Base-by-base conservation (phyloP, 192 early-diverging fungal species). In the Coemansia reversa region DNA sequence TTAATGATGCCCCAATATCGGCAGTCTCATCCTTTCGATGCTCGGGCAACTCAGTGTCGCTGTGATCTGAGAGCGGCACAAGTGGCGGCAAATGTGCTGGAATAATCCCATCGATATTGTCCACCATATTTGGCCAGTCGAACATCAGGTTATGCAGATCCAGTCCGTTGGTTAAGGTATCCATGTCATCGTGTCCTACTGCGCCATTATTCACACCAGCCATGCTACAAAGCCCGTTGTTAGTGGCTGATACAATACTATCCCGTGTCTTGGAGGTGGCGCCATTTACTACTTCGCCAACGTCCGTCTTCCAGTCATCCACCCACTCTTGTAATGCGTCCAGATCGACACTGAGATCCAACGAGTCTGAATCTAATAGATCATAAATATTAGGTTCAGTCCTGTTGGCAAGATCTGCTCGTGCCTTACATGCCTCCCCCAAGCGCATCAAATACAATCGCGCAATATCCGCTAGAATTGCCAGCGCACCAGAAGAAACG, bases 401-500 rank as follows among this genome's bases (percentile, higher is more conserved):
- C 19, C 77, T 64, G 12, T 56, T 65, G 5, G 77, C 77, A 49
- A 80, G 29, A 28, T 80, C 77, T 8, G 77, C 69, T 25, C 65
- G 77, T 32, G 77, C 65, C 32, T 66, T 63, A 23, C 72, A 75
- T 14, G 77, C 68, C 45, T 80, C 77, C 16, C 77, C 77, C 24
- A 80, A 63, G 16, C 77, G 72, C 68, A 69, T 30, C 61, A 80
- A 12, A 39, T 80, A 80, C 39, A 74, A 30, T 50, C 77, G 72
- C 18, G 72, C 72, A 51, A 71, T 33, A 55, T 80, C 72, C 6
- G 72, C 66, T 5, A 80, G 32, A 22, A 75, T 24, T 18, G 77
- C 56, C 45, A 80, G 62, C 39, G 77, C 68, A 4, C 69, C 69
- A 7, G 32, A 39, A 7, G 77, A 69, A 6, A 80, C 55, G 29